Conservation (phyloP, 352 stramenopile species). For the Halophytophthora batemanensis region DNA sequence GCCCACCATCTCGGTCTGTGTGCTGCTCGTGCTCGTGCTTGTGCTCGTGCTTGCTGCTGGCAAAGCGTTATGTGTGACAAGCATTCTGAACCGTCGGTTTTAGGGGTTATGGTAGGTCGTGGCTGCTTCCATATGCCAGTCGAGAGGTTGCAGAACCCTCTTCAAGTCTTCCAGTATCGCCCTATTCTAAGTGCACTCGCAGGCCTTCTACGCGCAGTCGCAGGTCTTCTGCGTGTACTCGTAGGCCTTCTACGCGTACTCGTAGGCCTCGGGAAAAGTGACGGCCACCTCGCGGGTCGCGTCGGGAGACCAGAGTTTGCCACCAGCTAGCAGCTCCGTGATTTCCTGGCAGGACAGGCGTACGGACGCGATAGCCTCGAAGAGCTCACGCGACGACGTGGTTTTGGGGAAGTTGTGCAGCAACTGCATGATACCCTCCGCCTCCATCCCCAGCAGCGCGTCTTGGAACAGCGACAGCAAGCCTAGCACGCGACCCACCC, state of each 20-base stretch:
- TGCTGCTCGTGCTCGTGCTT: conserved; percentile 3
- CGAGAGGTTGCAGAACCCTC: too few relatives aligned
- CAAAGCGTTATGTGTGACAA: conserved; percentile 20
- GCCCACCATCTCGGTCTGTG: conserved; percentile 25
- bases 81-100: too few relatives aligned
- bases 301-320: conserved; percentile 76
- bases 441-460: conserved; percentile 64
- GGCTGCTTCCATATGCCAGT: too few relatives aligned
- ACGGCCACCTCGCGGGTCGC: conserved; percentile 52
- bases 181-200: too few relatives aligned
- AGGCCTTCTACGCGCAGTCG: too few relatives aligned
- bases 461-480: conserved; percentile 72
- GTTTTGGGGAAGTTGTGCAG: conserved; percentile 71
- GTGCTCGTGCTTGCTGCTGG: conserved; percentile 6
- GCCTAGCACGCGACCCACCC: conserved; percentile 25
- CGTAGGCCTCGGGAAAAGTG: conserved; percentile 78
- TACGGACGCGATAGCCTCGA: conserved; percentile 60
- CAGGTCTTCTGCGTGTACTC: too few relatives aligned
- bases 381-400: conserved; percentile 57
- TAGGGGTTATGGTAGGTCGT: too few relatives aligned
- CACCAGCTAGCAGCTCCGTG: conserved; percentile 58
- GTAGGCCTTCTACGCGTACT: conserved; percentile 29
- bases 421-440: conserved; percentile 75
- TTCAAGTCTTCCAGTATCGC: too few relatives aligned
- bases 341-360: conserved; percentile 73